phyloP scores from a whole-genome alignment of 2,329 filamentous ascomycete genomes.

The Ophiostoma populinum region DNA sequence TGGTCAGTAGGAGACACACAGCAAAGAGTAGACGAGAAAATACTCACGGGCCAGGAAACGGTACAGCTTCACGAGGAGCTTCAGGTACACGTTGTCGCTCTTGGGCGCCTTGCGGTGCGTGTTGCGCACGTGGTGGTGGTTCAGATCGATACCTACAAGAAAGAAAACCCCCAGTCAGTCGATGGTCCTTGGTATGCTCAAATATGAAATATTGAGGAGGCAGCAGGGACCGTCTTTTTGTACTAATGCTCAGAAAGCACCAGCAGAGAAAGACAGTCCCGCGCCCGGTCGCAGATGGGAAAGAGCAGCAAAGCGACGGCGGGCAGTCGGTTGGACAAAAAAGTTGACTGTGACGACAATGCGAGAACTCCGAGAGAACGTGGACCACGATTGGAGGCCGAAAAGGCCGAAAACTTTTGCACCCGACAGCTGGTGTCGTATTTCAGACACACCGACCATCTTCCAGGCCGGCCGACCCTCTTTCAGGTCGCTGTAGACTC shows the following conservation, averaged over 20 bases:
- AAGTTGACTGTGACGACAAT: constrained; percentile 3
- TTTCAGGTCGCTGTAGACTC: too few species aligned
- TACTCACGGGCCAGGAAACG: constrained; percentile 86
- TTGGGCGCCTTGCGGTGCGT: constrained; percentile 88
- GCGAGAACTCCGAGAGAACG: constrained; percentile 1
- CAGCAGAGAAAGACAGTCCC: neutral
- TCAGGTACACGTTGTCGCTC: constrained; percentile 96
- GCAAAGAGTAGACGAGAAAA: constrained; percentile 6
- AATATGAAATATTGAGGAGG: constrained; percentile 15
- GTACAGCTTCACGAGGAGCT: constrained; percentile 96
- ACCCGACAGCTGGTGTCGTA: too few species aligned
- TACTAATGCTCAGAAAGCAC: neutral
- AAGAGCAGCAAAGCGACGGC: neutral
- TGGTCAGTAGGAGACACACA: neutral
- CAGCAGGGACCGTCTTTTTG: neutral
- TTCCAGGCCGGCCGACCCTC: too few species aligned
- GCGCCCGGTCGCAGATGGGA: constrained; percentile 3
- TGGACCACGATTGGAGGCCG: neutral
- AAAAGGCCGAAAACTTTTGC: too few species aligned
- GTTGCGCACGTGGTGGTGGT: constrained; percentile 49
- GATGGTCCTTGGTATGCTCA: constrained; percentile 44
- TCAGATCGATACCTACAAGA: constrained; percentile 52
- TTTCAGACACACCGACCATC: too few species aligned
- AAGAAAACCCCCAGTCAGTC: constrained; percentile 33
- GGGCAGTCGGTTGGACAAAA: neutral